Conservation (phyloP, 208 protist species). For the Crithidia sp. region DNA sequence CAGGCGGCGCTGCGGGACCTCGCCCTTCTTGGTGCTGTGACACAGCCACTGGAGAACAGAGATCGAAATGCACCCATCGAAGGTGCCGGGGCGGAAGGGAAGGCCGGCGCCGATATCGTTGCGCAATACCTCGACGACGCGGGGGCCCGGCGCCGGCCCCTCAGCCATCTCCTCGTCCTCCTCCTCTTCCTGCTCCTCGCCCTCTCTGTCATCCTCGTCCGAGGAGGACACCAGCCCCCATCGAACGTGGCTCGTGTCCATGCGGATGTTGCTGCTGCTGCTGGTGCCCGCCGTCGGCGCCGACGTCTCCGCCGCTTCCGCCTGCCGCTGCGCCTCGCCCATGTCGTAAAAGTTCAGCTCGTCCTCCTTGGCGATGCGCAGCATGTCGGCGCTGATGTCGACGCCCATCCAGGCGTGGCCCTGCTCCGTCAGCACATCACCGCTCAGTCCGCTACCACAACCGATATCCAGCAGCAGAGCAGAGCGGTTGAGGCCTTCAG, state of each 20-base stretch:
- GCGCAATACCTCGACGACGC: constrained; percentile 87
- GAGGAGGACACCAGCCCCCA: constrained; percentile 69
- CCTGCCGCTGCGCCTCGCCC: constrained; percentile 21
- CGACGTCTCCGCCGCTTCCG: constrained; percentile 17
- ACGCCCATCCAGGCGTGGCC: constrained; percentile 98
- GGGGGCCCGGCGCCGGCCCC: constrained; percentile 33
- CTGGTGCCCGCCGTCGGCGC: constrained; percentile 9
- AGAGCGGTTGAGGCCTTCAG: constrained; percentile 16
- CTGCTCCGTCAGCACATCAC: constrained; percentile 92
- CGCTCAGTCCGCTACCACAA: constrained; percentile 98
- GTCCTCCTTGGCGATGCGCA: constrained; percentile 85
- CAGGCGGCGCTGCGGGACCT: constrained; percentile 95
- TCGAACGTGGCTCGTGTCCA: constrained; percentile 68
- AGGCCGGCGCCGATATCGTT: constrained; percentile 97
- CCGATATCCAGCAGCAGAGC: constrained; percentile 98
- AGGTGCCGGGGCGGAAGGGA: constrained; percentile 95
- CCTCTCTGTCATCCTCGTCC: constrained; percentile 48
- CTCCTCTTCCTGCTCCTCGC: constrained; percentile 21
- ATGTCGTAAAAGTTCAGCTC: constrained; percentile 62
- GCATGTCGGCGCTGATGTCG: constrained; percentile 97
- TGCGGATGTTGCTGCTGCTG: constrained; percentile 35
- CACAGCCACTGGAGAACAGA: constrained; percentile 99
- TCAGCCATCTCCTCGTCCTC: constrained; percentile 20
- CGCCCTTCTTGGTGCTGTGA: constrained; percentile 94
- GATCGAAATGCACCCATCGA: constrained; percentile 98